Conservation (phyloP, 257 asterid species). For the Salvia miltiorrhiza region DNA sequence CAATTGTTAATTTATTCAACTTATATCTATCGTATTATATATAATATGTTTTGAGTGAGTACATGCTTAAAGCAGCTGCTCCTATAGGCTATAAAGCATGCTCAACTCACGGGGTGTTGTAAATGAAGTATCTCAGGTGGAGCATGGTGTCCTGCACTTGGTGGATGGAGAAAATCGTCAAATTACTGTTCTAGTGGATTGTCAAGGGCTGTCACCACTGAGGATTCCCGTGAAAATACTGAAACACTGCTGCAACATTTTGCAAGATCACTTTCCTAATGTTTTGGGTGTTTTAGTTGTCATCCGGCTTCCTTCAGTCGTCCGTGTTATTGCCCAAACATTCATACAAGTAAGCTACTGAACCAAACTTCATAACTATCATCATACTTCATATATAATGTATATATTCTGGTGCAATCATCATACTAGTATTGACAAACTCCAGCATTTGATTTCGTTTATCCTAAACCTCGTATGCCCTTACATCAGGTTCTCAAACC, state of each 20-base stretch:
- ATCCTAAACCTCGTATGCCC: not conserved
- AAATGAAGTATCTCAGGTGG: slow-evolving; percentile 95
- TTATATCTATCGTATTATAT: not conserved
- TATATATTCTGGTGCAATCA: not conserved
- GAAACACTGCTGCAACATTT: slow-evolving; percentile 69
- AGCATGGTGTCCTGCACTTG: slow-evolving; percentile 72
- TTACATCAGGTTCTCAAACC: slow-evolving; percentile 73
- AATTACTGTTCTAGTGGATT: slow-evolving; percentile 81
- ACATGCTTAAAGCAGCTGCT: slow-evolving; percentile 2
- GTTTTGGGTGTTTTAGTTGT: slow-evolving; percentile 73
- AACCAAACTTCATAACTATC: not conserved
- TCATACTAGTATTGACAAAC: not conserved
- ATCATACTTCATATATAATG: not conserved
- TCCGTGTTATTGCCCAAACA: slow-evolving; percentile 79
- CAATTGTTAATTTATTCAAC: slow-evolving; percentile 1
- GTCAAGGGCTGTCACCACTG: slow-evolving; percentile 71
- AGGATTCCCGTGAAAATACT: slow-evolving; percentile 79
- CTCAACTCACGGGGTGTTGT: slow-evolving; percentile 23
- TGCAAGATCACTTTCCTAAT: slow-evolving; percentile 91
- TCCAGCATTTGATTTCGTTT: not conserved
- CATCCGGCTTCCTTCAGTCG: slow-evolving; percentile 82
- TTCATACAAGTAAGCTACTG: slow-evolving; percentile 63
- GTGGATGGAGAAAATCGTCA: slow-evolving; percentile 55
- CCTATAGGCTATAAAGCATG: slow-evolving; percentile 11
- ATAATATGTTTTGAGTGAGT: not conserved